These are phyloP conservation scores for Jamesozyma piceae DNA, from an alignment of 805 yeast species.

Conservation along the genomic window DNA sequence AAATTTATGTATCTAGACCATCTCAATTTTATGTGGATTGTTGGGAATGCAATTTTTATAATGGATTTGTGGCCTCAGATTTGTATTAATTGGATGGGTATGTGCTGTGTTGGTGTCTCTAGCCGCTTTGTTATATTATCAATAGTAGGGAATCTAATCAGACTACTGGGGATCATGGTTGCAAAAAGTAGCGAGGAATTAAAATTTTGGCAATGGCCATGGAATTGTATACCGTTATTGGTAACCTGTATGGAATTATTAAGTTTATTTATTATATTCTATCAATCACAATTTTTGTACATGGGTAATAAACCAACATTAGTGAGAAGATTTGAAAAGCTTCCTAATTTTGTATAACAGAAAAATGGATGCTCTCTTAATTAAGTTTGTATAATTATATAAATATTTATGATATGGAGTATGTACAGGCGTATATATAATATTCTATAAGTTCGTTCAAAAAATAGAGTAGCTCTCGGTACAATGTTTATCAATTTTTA, in stretches of 20 bases:
- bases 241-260: conserved; percentile 12
- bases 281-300: conserved; percentile 25
- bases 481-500: no score
- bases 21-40: conserved; percentile 35
- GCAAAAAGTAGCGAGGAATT: neutral
- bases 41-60: conserved; percentile 20
- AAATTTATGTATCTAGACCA: conserved; percentile 29
- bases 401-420: conserved; percentile 1
- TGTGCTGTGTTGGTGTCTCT: conserved; percentile 26
- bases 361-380: no score
- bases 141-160: conserved; percentile 3
- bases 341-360: conserved; percentile 1
- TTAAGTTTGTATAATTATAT: neutral
- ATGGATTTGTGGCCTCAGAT: conserved; percentile 35
- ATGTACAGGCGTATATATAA: neutral
- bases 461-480: no score
- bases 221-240: conserved; percentile 17
- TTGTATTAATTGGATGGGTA: conserved; percentile 33
- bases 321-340: conserved; percentile 8
- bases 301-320: conserved; percentile 14
- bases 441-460: neutral
- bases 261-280: conserved; percentile 12
- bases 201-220: conserved; percentile 16
- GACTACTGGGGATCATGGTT: conserved; percentile 1
- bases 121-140: conserved; percentile 15